Base-by-base conservation (phyloP, 2,329 filamentous ascomycete genomes). In the Nigrospora oryzae region DNA sequence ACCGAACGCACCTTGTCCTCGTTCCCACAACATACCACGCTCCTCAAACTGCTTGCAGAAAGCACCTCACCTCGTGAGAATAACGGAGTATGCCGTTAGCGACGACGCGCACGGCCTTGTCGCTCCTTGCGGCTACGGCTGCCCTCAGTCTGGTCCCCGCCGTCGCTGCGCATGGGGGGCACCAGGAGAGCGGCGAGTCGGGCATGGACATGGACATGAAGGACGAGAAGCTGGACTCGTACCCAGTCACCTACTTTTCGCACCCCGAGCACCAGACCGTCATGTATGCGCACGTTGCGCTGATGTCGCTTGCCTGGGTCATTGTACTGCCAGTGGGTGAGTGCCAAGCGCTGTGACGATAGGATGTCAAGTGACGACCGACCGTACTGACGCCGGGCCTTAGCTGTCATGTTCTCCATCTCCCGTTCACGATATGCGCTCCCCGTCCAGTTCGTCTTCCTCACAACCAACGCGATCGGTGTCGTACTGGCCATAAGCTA, bases 391-490 rank as follows among this genome's bases (percentile, higher is more conserved):
- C 7, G 4, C 32, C 36, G n/a, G 34, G 36, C 46, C 15, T 30
- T 13, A 93, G 88, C 80, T 52, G 83, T 95, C 40, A 88, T 96
- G 81, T 73, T 97, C 51, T 95, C 89, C 45, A 72, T 95, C 51
- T 84, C 84, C 33, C 80, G 79, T 49, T 96, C 90, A 37, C 77
- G 84, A 50, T 82, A 85, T 55, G 83, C 83, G 1, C 70, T 95
- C 2, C 69, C 74, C 1, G 65, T 73, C 1, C 90, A 95, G 57
- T 74, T 89, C 48, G 49, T 71, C 10, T 90, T 91, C 61, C 62
- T 86, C 37, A 65, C 72, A 1, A 60, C 74, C 33, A 88, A 89
- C 58, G 73, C 70, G 3, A 53, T 83, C 2, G 86, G 83, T 15
- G 53, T 90, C 19, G 57, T 87, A 13, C 60, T 86, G 23, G 81